A percentile compares a stretch with the other conserved stretches of the same genome.
Conservation (phyloP, 345 rosid genomes). For the Populus alba region DNA sequence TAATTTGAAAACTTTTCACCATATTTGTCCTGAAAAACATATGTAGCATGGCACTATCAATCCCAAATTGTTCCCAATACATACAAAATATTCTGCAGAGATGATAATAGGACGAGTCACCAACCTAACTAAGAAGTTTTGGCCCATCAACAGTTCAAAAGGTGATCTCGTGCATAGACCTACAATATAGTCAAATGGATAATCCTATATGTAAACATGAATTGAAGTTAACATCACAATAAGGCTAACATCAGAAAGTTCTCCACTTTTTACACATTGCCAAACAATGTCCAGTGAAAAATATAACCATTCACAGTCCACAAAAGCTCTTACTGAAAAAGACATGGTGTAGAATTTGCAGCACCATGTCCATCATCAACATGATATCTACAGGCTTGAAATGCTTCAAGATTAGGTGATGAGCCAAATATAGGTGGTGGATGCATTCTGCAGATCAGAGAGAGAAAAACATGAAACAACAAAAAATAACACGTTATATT, state of each 20-base stretch:
- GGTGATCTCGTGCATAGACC: conserved; percentile 96
- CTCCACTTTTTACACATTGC: background rate
- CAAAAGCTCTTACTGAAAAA: conserved; percentile 31
- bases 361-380: conserved; percentile 61
- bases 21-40: conserved; percentile 1
- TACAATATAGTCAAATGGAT: conserved; percentile 35
- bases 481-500: background rate
- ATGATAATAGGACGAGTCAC: conserved; percentile 13
- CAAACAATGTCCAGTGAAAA: background rate
- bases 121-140: conserved; percentile 89
- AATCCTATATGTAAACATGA: background rate
- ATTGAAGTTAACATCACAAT: conserved; percentile 2
- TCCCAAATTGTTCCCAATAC: background rate
- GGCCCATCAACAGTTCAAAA: conserved; percentile 94
- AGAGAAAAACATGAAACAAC: background rate
- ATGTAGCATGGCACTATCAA: background rate
- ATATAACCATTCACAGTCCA: background rate
- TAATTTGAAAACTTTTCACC: conserved; percentile 1
- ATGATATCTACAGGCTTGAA: conserved; percentile 45
- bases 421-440: conserved; percentile 99
- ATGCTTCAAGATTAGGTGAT: conserved; percentile 68
- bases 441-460: conserved; percentile 41
- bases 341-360: conserved; percentile 39
- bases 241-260: background rate
- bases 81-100: background rate